Evolutionary conservation across 2,329 filamentous ascomycete genomes (phyloP).

Genomic region (Ustulina deusta): DNA sequence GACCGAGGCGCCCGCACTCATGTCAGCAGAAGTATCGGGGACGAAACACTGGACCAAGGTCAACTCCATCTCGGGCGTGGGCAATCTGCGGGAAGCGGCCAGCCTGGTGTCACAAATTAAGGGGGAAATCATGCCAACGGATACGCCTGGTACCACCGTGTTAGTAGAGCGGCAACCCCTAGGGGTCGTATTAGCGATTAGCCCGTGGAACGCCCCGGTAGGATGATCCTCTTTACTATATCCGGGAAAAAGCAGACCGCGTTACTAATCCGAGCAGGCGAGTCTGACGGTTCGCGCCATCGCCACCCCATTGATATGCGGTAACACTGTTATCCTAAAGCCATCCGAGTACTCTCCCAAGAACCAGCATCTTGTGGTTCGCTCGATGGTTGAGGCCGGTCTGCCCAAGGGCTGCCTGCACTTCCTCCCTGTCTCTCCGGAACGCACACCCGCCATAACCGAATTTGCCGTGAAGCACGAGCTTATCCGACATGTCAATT

Average conservation of each 20-base stretch:
- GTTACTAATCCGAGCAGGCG: conserved; percentile 21
- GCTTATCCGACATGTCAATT: conserved; percentile 83
- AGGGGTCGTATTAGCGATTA: conserved; percentile 82
- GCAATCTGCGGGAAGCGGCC: conserved; percentile 57
- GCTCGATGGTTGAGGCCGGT: conserved; percentile 77
- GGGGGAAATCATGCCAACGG: conserved; percentile 49
- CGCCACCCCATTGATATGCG: conserved; percentile 67
- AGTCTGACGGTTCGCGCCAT: conserved; percentile 37
- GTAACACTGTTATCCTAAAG: conserved; percentile 83
- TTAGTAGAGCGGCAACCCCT: conserved; percentile 77
- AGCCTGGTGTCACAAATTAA: conserved; percentile 51
- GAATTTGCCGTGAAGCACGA: conserved; percentile 74
- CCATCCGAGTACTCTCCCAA: conserved; percentile 76
- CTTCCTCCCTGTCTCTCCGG: conserved; percentile 73
- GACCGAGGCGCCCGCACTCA: conserved; percentile 71
- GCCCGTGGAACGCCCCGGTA: conserved; percentile 73
- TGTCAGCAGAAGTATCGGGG: conserved; percentile 63
- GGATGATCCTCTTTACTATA: neutral
- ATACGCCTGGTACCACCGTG: conserved; percentile 65
- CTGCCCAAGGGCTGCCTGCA: conserved; percentile 81
- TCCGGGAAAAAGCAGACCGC: neutral
- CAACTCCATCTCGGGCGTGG: conserved; percentile 54
- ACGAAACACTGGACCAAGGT: conserved; percentile 56
- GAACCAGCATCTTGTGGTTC: conserved; percentile 71
- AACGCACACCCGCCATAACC: conserved; percentile 76